phyloP scores from a whole-genome alignment of 192 early-diverging fungal species.

The Physocladia obscura region DNA sequence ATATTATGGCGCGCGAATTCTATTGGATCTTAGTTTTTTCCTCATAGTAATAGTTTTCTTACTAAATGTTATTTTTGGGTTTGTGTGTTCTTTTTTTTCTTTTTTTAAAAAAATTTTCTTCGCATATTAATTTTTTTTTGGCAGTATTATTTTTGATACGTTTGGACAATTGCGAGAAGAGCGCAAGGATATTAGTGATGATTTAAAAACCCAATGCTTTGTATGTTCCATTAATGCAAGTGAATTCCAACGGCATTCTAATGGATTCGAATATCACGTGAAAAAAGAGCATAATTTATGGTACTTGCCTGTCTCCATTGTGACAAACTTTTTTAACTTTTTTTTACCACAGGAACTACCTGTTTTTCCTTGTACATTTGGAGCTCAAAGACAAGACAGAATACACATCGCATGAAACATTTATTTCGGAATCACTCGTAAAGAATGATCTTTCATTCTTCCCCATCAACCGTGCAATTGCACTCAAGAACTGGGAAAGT shows the following conservation, averaged over 20 bases:
- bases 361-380: slow-evolving; percentile 42
- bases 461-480: slow-evolving; percentile 37
- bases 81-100: slow-evolving; percentile 1
- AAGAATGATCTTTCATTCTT: slow-evolving; percentile 36
- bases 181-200: slow-evolving; percentile 35
- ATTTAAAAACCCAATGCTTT: slow-evolving; percentile 32
- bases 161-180: slow-evolving; percentile 44
- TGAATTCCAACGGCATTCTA: slow-evolving; percentile 38
- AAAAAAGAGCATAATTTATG: slow-evolving; percentile 42
- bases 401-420: slow-evolving; percentile 44
- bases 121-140: not conserved
- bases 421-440: slow-evolving; percentile 29
- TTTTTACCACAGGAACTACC: slow-evolving; percentile 30
- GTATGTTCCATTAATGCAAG: slow-evolving; percentile 39
- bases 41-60: slow-evolving; percentile 41
- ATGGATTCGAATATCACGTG: slow-evolving; percentile 38
- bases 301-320: not conserved
- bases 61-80: slow-evolving; percentile 43
- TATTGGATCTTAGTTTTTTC: slow-evolving; percentile 38
- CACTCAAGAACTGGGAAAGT: slow-evolving; percentile 33
- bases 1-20: slow-evolving; percentile 31
- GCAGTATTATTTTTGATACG: slow-evolving; percentile 42
- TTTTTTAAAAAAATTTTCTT: not conserved
- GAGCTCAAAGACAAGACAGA: slow-evolving; percentile 38
- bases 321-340: not conserved